These are phyloP conservation scores for Gomphus sp. DNA, from an alignment of 1,284 basidiomycete species.

Conservation along the genomic window DNA sequence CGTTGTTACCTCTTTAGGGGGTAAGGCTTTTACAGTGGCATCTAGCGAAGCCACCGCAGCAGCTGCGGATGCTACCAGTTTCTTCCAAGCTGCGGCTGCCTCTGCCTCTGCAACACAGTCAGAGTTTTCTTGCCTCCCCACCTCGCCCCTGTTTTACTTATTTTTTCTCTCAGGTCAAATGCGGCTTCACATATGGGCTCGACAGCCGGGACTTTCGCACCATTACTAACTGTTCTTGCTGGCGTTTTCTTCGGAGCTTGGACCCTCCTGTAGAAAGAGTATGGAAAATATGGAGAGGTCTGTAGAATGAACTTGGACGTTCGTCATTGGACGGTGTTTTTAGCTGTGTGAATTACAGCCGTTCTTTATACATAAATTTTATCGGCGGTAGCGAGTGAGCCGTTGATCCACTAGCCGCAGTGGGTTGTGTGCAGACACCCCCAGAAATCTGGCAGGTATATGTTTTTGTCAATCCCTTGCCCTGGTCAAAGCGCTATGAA, in stretches of 20 bases:
- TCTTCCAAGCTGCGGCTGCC: conserved; percentile 3
- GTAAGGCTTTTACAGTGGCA: background rate
- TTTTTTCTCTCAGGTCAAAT: background rate
- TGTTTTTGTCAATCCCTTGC: no score
- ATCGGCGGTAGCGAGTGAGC: no score
- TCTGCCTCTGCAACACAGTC: background rate
- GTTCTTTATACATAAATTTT: background rate
- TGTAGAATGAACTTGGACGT: background rate
- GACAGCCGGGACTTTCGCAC: background rate
- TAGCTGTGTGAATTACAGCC: background rate
- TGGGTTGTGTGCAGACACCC: no score
- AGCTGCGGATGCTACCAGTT: background rate
- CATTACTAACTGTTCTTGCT: conserved; percentile 1
- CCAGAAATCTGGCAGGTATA: no score
- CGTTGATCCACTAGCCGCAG: no score
- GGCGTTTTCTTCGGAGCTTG: background rate
- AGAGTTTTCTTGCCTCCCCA: background rate
- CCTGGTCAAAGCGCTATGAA: no score
- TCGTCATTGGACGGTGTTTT: background rate
- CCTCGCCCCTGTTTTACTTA: background rate
- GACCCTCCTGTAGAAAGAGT: conserved; percentile 1
- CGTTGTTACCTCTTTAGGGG: background rate
- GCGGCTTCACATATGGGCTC: background rate
- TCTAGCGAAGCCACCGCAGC: background rate
- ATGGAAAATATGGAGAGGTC: background rate